These are phyloP conservation scores for Colletotrichum sp. DNA, from an alignment of 2,329 filamentous ascomycete genomes.

Conservation along the genomic window DNA sequence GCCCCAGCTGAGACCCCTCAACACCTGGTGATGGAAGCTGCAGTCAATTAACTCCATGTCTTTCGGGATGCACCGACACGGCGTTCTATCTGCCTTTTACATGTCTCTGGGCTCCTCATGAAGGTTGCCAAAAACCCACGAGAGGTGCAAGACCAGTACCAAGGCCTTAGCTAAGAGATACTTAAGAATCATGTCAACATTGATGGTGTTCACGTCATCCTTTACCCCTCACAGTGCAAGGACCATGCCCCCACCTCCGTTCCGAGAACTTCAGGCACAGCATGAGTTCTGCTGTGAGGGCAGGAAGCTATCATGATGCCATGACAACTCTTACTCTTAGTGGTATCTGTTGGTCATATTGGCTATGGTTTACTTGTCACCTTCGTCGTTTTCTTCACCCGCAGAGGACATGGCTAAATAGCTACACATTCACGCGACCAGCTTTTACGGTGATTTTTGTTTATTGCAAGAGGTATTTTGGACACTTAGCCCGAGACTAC, in stretches of 20 bases:
- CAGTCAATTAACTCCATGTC: not conserved
- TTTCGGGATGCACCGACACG: not conserved
- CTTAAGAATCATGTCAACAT: not conserved
- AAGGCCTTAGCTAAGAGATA: not conserved
- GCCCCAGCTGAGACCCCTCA: not conserved
- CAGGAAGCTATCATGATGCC: not conserved
- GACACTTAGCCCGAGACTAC: not conserved
- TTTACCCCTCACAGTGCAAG: slow-evolving; percentile 23
- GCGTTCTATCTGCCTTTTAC: not conserved
- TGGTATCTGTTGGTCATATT: accelerated
- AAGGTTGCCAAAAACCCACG: not conserved
- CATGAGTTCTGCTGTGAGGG: not conserved
- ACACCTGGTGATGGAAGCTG: not conserved
- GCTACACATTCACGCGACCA: not conserved
- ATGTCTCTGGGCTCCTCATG: not conserved
- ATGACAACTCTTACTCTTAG: accelerated
- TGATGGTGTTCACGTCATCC: slow-evolving; percentile 18
- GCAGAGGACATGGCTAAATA: not conserved
- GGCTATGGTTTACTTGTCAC: accelerated
- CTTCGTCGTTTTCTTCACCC: not conserved
- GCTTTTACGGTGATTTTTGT: not conserved
- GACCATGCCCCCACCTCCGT: not conserved
- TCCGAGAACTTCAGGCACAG: not conserved
- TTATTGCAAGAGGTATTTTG: not conserved
- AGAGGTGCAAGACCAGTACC: not conserved